Conservation (phyloP, 2,329 filamentous ascomycete genomes). For the Aspergillus novoparasiticus region DNA sequence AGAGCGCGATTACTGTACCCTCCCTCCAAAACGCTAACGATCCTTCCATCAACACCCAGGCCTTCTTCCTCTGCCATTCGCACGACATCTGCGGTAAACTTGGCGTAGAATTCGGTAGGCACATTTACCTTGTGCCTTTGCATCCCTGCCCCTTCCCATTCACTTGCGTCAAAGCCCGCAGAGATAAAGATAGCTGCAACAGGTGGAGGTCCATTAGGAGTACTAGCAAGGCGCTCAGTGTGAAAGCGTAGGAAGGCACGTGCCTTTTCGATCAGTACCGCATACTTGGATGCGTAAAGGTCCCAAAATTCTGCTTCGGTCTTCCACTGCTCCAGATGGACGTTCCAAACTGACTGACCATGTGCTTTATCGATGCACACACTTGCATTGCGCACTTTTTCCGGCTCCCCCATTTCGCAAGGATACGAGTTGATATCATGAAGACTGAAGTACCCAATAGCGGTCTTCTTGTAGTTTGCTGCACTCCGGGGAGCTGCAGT, state of each 20-base stretch:
- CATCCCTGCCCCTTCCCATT: conserved; percentile 91
- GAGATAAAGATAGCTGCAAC: conserved; percentile 92
- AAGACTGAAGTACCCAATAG: conserved; percentile 93
- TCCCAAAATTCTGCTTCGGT: conserved; percentile 83
- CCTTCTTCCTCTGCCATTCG: conserved; percentile 78
- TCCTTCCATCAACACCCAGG: conserved; percentile 74
- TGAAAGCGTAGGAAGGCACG: conserved; percentile 75
- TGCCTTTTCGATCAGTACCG: conserved; percentile 76
- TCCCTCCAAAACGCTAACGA: conserved; percentile 93
- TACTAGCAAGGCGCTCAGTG: conserved; percentile 63
- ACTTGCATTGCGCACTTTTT: conserved; percentile 92
- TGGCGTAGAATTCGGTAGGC: conserved; percentile 93
- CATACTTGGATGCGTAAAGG: conserved; percentile 80
- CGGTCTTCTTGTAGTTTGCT: conserved; percentile 75
- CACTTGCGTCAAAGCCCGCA: conserved; percentile 94
- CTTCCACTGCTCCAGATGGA: conserved; percentile 88
- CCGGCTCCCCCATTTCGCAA: conserved; percentile 88
- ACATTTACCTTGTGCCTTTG: conserved; percentile 95
- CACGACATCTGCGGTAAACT: conserved; percentile 83
- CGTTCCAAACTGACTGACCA: conserved; percentile 92
- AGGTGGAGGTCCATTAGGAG: conserved; percentile 62
- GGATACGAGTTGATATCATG: conserved; percentile 99
- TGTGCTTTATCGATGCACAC: conserved; percentile 93
- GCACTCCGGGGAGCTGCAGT: conserved; percentile 68
- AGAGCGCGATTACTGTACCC: conserved; percentile 94